A percentile compares a stretch with the other conserved stretches of the same genome.
These are phyloP conservation scores for Cordyceps javanica DNA, from an alignment of 2,329 filamentous ascomycete genomes.

Conservation along the genomic window DNA sequence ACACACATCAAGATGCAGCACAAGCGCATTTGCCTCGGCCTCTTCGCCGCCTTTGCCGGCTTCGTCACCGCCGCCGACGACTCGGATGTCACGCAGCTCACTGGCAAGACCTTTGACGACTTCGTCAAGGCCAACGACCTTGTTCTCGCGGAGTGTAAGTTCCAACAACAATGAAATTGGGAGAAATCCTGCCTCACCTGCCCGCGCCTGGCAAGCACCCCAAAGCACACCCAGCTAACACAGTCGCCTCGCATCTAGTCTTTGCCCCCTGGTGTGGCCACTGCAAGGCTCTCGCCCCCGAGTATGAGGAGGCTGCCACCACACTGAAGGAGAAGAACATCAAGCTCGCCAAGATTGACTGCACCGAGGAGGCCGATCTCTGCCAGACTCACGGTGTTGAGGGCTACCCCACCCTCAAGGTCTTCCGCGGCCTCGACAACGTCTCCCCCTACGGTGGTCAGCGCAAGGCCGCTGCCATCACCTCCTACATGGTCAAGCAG, in stretches of 20 bases:
- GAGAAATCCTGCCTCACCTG: background rate
- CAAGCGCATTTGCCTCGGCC: slow-evolving; percentile 46
- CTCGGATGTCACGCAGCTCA: slow-evolving; percentile 81
- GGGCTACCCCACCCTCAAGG: slow-evolving; percentile 97
- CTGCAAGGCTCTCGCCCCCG: slow-evolving; percentile 94
- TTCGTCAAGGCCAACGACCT: slow-evolving; percentile 84
- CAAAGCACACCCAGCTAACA: slow-evolving; percentile 31
- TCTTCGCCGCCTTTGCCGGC: slow-evolving; percentile 49
- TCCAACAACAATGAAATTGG: too few species aligned
- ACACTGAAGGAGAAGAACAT: slow-evolving; percentile 84
- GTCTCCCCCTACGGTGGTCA: slow-evolving; percentile 78
- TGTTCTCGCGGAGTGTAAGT: slow-evolving; percentile 88
- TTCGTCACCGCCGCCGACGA: slow-evolving; percentile 51
- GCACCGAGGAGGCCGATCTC: slow-evolving; percentile 88
- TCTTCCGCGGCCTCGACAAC: slow-evolving; percentile 88
- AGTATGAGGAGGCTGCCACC: slow-evolving; percentile 83
- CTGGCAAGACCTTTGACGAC: slow-evolving; percentile 76
- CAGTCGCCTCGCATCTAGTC: slow-evolving; percentile 52
- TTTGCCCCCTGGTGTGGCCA: slow-evolving; percentile 96
- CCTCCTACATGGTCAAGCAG: slow-evolving; percentile 97
- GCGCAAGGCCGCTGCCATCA: slow-evolving; percentile 74
- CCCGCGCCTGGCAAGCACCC: slow-evolving; percentile 8
- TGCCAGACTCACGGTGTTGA: slow-evolving; percentile 88
- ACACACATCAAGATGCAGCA: slow-evolving; percentile 37
- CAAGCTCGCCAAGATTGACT: slow-evolving; percentile 82